Conservation (phyloP, 2,329 filamentous ascomycete genomes). For the Raffaelea arxii region DNA sequence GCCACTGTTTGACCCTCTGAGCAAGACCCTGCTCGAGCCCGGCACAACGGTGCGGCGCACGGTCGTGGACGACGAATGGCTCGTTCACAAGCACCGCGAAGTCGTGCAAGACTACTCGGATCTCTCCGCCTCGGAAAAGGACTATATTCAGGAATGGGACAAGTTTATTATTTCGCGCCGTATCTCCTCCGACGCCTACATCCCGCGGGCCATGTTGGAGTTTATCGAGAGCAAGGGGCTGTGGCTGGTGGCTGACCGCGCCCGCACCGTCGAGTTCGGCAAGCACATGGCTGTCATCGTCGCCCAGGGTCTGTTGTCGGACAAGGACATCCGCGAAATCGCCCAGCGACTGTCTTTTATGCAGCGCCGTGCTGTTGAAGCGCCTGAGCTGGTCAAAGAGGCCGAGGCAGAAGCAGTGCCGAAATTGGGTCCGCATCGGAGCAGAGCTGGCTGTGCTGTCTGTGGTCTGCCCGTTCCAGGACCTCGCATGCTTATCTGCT, state of each 20-base stretch:
- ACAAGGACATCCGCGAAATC: conserved; percentile 31
- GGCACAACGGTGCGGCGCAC: conserved; percentile 36
- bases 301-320: conserved; percentile 35
- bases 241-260: conserved; percentile 40
- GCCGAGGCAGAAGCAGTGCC: conserved; percentile 1
- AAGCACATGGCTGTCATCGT: conserved; percentile 44
- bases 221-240: conserved; percentile 40
- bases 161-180: conserved; percentile 41
- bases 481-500: conserved; percentile 37
- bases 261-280: conserved; percentile 43
- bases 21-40: conserved; percentile 39
- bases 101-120: conserved; percentile 48
- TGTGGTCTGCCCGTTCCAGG: conserved; percentile 40
- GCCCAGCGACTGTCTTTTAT: conserved; percentile 22
- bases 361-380: conserved; percentile 14
- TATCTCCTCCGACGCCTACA: conserved; percentile 40
- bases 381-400: conserved; percentile 6
- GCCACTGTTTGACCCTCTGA: conserved; percentile 47
- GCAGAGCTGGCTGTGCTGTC: conserved; percentile 33
- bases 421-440: conserved; percentile 23
- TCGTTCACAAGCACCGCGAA: conserved; percentile 49
- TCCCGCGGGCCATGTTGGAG: conserved; percentile 40
- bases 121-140: conserved; percentile 42
- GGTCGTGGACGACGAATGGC: conserved; percentile 40
- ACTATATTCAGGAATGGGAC: conserved; percentile 51